Evolutionary conservation across 192 early-diverging fungal genomes (phyloP).

Genomic region (Lunasporangiospora selenospora): DNA sequence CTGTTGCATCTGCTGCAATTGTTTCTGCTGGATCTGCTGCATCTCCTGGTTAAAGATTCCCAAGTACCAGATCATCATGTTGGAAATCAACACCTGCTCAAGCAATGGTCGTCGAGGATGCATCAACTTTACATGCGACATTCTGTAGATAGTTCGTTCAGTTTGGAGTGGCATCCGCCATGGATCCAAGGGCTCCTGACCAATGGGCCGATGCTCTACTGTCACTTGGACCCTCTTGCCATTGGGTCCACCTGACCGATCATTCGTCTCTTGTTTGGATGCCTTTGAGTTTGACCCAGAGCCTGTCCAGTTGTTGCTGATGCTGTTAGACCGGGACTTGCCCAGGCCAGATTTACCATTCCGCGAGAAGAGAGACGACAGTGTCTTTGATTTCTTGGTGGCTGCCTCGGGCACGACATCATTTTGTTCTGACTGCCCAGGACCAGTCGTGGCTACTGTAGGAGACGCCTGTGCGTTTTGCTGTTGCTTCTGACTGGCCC

Average conservation of each 20-base stretch:
- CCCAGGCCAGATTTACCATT: slow-evolving; percentile 37
- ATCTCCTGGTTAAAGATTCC: slow-evolving; percentile 68
- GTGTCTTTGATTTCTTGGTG: slow-evolving; percentile 33
- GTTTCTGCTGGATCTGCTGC: slow-evolving; percentile 15
- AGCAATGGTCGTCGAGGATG: slow-evolving; percentile 75
- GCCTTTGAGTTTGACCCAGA: too few relatives aligned
- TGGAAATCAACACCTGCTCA: slow-evolving; percentile 79
- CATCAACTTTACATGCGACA: slow-evolving; percentile 77
- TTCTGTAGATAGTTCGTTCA: slow-evolving; percentile 77
- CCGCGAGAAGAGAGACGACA: slow-evolving; percentile 50
- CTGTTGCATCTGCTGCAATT: slow-evolving; percentile 44
- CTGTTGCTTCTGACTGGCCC: background rate
- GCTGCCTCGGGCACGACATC: too few relatives aligned
- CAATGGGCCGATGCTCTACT: slow-evolving; percentile 59
- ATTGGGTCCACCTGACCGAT: too few relatives aligned
- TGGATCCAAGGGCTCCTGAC: too few relatives aligned
- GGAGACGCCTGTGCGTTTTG: background rate
- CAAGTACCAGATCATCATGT: slow-evolving; percentile 86
- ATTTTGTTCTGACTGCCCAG: background rate
- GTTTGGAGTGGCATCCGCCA: slow-evolving; percentile 84
- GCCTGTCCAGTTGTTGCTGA: too few relatives aligned
- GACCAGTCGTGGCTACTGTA: slow-evolving; percentile 20
- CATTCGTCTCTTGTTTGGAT: slow-evolving; percentile 33
- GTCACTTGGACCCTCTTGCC: slow-evolving; percentile 53
- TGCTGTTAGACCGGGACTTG: too few relatives aligned